Conservation (phyloP, 306 rosid genomes). For the Casuarina cunninghamiana region DNA sequence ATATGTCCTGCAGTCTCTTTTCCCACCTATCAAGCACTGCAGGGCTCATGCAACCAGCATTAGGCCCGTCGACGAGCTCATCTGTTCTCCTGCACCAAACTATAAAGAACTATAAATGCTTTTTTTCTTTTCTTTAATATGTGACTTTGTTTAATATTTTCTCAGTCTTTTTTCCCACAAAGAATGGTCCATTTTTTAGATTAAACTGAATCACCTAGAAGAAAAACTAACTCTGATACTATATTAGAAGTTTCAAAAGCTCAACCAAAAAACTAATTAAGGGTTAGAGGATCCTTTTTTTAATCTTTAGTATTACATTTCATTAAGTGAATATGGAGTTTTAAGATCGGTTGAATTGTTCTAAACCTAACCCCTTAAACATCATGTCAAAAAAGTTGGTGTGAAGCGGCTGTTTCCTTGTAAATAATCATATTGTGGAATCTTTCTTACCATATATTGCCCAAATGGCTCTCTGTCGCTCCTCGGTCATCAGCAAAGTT, state of each 20-base stretch:
- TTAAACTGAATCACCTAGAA: neutral
- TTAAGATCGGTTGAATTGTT: no score
- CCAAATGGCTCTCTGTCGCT: conserved; percentile 84
- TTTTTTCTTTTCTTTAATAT: no score
- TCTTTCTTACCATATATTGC: conserved; percentile 76
- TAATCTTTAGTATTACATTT: no score
- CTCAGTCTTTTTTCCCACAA: no score
- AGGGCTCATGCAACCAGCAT: conserved; percentile 44
- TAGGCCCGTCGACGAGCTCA: conserved; percentile 74
- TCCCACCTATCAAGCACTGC: conserved; percentile 92
- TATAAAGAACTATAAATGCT: conserved; percentile 16
- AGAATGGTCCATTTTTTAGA: neutral
- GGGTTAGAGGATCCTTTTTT: no score
- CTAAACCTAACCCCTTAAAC: no score
- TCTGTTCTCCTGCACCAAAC: conserved; percentile 98
- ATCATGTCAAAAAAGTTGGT: no score
- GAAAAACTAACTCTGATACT: neutral
- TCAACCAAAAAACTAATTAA: no score
- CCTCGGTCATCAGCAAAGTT: conserved; percentile 77
- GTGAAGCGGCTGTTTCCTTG: neutral
- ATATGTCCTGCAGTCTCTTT: conserved; percentile 66
- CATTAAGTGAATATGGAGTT: no score
- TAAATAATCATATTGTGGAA: neutral
- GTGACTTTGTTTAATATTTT: no score
- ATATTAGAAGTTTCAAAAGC: no score